Evolutionary conservation across 2,329 filamentous ascomycete species (phyloP).

Genomic region (Dothistroma septosporum): DNA sequence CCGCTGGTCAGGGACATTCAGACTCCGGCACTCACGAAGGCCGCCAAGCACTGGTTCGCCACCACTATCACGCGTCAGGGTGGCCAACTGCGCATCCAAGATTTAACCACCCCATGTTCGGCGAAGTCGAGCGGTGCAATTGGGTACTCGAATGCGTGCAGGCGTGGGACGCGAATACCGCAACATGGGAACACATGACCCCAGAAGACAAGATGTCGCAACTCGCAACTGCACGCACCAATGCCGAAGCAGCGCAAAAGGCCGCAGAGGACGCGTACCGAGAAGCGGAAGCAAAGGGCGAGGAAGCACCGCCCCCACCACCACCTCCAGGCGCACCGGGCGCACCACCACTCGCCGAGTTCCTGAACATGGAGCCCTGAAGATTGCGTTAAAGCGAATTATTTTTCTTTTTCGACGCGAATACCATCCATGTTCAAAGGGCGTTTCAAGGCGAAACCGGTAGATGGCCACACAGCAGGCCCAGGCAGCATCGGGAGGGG

Average conservation of each 20-base stretch:
- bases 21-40: constrained; percentile 67
- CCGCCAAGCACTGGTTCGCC: constrained; percentile 63
- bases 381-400: not conserved
- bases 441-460: not conserved
- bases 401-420: not conserved
- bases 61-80: constrained; percentile 70
- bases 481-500: not conserved
- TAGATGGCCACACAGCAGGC: constrained; percentile 4
- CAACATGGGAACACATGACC: constrained; percentile 55
- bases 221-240: constrained; percentile 21
- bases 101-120: constrained; percentile 64
- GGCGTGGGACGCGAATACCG: constrained; percentile 62
- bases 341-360: constrained; percentile 1
- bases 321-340: constrained; percentile 3
- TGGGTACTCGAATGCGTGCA: constrained; percentile 63
- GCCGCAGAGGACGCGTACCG: constrained; percentile 22
- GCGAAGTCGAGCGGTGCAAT: constrained; percentile 67
- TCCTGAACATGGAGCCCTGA: not conserved
- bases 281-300: constrained; percentile 14
- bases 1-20: constrained; percentile 68
- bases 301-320: not conserved
- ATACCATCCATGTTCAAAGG: constrained; percentile 2
- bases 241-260: constrained; percentile 20
- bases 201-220: constrained; percentile 57
- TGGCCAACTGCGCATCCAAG: constrained; percentile 66